Base-by-base conservation (phyloP, 257 asterid species). In the Solanum virginianum region DNA sequence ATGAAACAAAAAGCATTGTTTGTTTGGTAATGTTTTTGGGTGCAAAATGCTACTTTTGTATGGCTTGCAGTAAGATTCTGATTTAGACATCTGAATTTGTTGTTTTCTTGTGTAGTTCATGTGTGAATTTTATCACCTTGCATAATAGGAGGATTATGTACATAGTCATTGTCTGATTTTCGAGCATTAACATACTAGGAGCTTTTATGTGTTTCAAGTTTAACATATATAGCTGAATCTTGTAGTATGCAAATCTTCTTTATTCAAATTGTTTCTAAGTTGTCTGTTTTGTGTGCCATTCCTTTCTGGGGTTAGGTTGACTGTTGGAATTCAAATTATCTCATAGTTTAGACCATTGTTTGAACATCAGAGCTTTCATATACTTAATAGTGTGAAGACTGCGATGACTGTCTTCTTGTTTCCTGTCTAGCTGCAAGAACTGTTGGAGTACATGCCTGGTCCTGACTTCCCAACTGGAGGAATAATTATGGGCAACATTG, bases 381-480 rank as follows among this genome's bases (percentile, higher is more conserved):
- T 53, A 53, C 49, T 53, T 53, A 53, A 79, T 53, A 26, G 29
- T 26, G 57, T 53, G 17, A 53, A 53, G 47, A 5, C 39, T 51
- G 26, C 29, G 47, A 77, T 26, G 63, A 26, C 63, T 16, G 26
- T 54, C 36, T n/a, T 79, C 17, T 51, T 79, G 82, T 79, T 16
- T 79, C 45, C 14, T 26, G 5, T 66, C 85, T 87, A 97, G 98
- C 90, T 97, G 89, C 99, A 97, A 92, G 98, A 97, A 88, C 89
- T 97, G 90, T 94, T 97, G 70, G 99, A 97, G 85, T 92, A 94
- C 93, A 94, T 97, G 98, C 99, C 98, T 26, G 99, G 98, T 83
- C 99, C 99, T 62, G 99, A 97, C 89, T 97, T 97, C 88, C 99
- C 99, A 49, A 97, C 99, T 66, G 99, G 99, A 84, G 99, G 99